Evolutionary conservation across 2,329 filamentous ascomycete species (phyloP).

Genomic region (Aspergillus sp.): DNA sequence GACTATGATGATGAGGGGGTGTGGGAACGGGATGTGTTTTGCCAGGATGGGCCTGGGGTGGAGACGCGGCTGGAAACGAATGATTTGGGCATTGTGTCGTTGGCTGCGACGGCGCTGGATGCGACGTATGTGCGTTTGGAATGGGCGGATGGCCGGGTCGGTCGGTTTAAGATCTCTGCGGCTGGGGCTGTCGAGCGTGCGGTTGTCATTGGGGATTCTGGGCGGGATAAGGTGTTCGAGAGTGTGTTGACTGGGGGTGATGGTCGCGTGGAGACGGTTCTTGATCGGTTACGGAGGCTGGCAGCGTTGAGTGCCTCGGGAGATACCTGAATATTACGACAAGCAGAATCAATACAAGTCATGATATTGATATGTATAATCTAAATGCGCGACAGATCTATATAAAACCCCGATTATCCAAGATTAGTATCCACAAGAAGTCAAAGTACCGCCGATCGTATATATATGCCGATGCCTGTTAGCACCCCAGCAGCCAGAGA

Average conservation of each 20-base stretch:
- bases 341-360: not conserved
- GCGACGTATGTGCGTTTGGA: conserved; percentile 42
- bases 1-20: conserved; percentile 14
- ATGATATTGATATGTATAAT: not conserved
- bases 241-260: conserved; percentile 33
- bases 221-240: conserved; percentile 37
- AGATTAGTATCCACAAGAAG: conserved; percentile 25
- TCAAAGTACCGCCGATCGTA: conserved; percentile 20
- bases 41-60: conserved; percentile 8
- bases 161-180: conserved; percentile 42
- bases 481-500: conserved; percentile 4
- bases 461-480: conserved; percentile 10
- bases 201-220: conserved; percentile 40
- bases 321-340: not conserved
- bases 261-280: conserved; percentile 32
- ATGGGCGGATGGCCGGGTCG: conserved; percentile 44
- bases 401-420: conserved; percentile 11
- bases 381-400: conserved; percentile 14
- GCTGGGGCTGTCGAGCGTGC: conserved; percentile 40
- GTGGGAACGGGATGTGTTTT: conserved; percentile 15
- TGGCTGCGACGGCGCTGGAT: conserved; percentile 37
- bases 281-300: conserved; percentile 27
- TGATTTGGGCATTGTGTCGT: conserved; percentile 32
- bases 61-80: conserved; percentile 14
- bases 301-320: too few species aligned